Base-by-base conservation (phyloP, 106 monocot genomes). In the Alisma plantagoaquatica region DNA sequence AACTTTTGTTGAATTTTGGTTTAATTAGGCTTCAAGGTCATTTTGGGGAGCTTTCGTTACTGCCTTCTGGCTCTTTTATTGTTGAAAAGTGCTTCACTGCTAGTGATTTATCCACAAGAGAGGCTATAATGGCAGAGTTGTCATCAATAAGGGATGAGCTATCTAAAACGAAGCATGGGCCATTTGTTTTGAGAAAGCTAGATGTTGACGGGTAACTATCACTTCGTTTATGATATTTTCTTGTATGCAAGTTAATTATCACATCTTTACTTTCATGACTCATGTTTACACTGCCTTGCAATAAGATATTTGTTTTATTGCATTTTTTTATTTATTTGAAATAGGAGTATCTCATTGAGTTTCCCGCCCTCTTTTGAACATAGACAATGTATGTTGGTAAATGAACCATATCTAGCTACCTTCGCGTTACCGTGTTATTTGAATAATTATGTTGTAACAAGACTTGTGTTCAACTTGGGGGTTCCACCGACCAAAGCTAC, bases 61-160 rank as follows among this genome's bases (percentile, higher is more conserved):
- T 63, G 48, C 54, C 78, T 52, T 82, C 76, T 24, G 74, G 89
- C 59, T 98, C 96, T 46, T 98, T 79, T 61, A 74, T 67, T n/a
- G 76, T 98, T 49, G 96, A 98, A 48, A 98, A 90, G 66, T 90
- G 96, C 64, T 98, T 98, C 46, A 35, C 47, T 51, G 78, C 76
- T 18, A 74, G 89, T 78, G 79, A 77, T 60, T 23, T 79, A 9
- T 54, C 73, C 23, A 55, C 85, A 16, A 89, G 77, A 73, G 84
- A 78, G 71, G 24, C 73, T 23, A 90, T 98, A 56, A 81, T 78
- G 25, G 59, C 53, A 5, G 96, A 98, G 59, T 46, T 98, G 69
- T 33, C 71, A 27, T 63, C 50, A 17, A 68, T 98, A 51, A 80
- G 65, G 66, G 18, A 59, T 46, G 76, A 81, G 24, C 74, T 98